These are phyloP conservation scores for Ostreobium quekettii DNA, from an alignment of 139 green algal genomes.

Conservation along the genomic window DNA sequence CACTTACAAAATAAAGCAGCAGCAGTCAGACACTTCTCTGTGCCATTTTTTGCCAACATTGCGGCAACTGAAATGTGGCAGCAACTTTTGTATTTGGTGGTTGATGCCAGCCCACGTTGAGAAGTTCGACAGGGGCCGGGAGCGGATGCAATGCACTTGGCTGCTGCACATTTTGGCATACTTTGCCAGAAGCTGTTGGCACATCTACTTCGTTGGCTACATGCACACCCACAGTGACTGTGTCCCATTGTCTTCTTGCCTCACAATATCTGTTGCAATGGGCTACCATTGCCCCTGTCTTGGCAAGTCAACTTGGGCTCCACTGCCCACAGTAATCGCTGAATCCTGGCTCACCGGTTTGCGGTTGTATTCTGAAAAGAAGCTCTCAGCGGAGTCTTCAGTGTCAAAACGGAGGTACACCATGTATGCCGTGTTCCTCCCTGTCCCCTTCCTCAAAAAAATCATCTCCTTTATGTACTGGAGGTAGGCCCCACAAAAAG, in stretches of 20 bases:
- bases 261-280: background rate
- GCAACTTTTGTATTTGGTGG: too few relatives aligned
- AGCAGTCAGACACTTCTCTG: too few relatives aligned
- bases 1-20: too few relatives aligned
- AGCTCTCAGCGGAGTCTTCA: slow-evolving; percentile 56
- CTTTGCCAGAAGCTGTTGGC: background rate
- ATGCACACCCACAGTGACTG: background rate
- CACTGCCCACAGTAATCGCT: background rate
- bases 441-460: slow-evolving; percentile 62
- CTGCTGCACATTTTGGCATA: background rate
- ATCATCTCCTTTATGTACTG: slow-evolving; percentile 50
- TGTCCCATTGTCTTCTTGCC: background rate
- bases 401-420: slow-evolving; percentile 73
- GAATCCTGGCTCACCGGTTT: slow-evolving; percentile 47
- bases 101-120: too few relatives aligned
- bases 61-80: too few relatives aligned
- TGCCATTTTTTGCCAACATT: too few relatives aligned
- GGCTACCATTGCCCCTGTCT: background rate
- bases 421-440: slow-evolving; percentile 55
- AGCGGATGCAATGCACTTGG: too few relatives aligned
- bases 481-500: slow-evolving; percentile 75
- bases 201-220: background rate
- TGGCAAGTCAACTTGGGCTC: background rate
- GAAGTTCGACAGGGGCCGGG: too few relatives aligned
- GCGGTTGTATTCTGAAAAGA: slow-evolving; percentile 72